Base-by-base conservation (phyloP, 352 stramenopile genomes). In the Globisporangium carolinianum region DNA sequence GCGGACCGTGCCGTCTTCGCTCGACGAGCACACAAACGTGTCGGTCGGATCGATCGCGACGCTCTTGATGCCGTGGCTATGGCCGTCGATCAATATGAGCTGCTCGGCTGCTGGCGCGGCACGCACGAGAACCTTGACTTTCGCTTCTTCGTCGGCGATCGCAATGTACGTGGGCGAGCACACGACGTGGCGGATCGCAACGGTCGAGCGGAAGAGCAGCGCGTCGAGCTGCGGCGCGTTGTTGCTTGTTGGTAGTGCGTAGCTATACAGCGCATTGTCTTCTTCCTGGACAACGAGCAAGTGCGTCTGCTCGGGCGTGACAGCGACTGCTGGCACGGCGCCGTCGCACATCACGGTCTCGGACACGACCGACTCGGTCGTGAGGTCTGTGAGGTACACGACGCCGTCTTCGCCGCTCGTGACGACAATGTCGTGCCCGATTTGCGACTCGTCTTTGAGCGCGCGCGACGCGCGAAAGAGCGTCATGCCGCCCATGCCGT, bases 321-420 rank as follows among this genome's bases (percentile, higher is more conserved):
- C 72, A n/a, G 75, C 74, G 24, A 90, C 74, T n/a, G 80, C 75
- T 24, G 84, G 79, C 54, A 91, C 71, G 36, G 76, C 68, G 15
- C 79, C 82, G 43, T 94, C 82, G 41, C 68, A 73, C 48, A 89
- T 60, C 51, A 80, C 66, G 5, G 64, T 48, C 48, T 88, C 64
- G n/a, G 65, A 75, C 24, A 89, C 58, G 52, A 66, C 63, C 12
- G 59, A 62, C 57, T 91, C 75, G 2, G 74, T 75, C 10, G 58
- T 55, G 41, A 91, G 54, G 60, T 94, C 78, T 11, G 83, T 87
- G 41, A 91, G 72, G 66, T 76, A 86, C 58, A 94, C 62, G n/a
- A 89, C 71, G 58, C 84, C 84, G 55, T 94, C 84, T 58, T 94
- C 84, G 52, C 84, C 82, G 53, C 70, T 88, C 3, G 84, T 91